Percentiles rank a stretch among this genome's conserved stretches.
These are phyloP conservation scores for Sporisorium iseilematis-ciliati DNA, from an alignment of 1,284 basidiomycete genomes.

Conservation along the genomic window DNA sequence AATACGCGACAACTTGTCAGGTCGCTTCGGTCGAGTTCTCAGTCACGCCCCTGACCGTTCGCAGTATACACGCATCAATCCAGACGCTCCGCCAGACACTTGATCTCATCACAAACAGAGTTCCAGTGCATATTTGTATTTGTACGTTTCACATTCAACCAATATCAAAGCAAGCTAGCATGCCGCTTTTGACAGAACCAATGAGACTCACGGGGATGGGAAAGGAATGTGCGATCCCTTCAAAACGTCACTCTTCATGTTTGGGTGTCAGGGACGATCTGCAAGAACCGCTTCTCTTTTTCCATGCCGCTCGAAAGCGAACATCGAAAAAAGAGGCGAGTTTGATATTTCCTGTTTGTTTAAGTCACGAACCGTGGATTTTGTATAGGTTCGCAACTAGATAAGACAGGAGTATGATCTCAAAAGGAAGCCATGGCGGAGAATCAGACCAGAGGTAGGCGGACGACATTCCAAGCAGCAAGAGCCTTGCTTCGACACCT, in stretches of 20 bases:
- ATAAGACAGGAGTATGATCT: constrained; percentile 38
- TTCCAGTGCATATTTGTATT: constrained; percentile 19
- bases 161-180: background rate
- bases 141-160: constrained; percentile 4
- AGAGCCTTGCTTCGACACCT: background rate
- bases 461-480: background rate
- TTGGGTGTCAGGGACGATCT: constrained; percentile 54
- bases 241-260: constrained; percentile 56
- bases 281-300: constrained; percentile 41
- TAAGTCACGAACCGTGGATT: constrained; percentile 54
- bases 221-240: constrained; percentile 54
- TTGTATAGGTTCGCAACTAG: constrained; percentile 38
- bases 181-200: too few relatives aligned
- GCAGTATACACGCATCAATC: constrained; percentile 28
- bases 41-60: constrained; percentile 23
- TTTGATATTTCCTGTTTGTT: constrained; percentile 58
- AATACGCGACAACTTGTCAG: constrained; percentile 15
- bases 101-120: background rate
- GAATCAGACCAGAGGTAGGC: background rate
- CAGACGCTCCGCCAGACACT: constrained; percentile 17
- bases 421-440: background rate
- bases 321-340: background rate
- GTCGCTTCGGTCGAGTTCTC: constrained; percentile 23
- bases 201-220: background rate
- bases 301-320: background rate